Evolutionary conservation across 2,329 filamentous ascomycete species (phyloP), one percentile per base, ranked within the genome.

Genomic region (Eutypella sp.): DNA sequence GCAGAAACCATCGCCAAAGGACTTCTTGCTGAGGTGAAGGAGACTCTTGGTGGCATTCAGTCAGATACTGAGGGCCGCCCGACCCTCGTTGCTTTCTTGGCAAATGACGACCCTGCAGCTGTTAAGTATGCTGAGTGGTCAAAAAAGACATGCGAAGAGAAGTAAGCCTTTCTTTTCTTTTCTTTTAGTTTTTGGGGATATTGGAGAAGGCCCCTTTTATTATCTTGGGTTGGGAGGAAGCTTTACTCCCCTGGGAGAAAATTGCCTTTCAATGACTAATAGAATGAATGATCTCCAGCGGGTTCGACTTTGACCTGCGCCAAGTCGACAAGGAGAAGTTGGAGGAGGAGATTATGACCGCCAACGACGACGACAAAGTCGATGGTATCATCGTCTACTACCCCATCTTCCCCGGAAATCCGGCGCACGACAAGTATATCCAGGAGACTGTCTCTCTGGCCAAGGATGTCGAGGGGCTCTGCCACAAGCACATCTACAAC

Each of bases 381-480:
- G 88, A 96, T 68, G 92, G 81, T 58, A 95, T 96, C 63, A 95
- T 99, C 55, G 88, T 99, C 64, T 99, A 99, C 78, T 99, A 97
- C 68, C 93, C 93, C 46, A 95, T 99, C 69, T 97, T 96, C 67
- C 76, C 77, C 15, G 72, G 74, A 68, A 87, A 90, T 71, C 85
- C 84, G 43, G 79, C 82, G 23, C 89, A 96, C 68, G 93, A 99
- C 69, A 87, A 88, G 67, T 97, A 97, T 67, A 82, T 99, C 55
- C 92, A 97, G 71, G 91, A 96, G 71, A 89, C 95, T 3, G 90
- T 96, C 46, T 84, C 89, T 46, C 78, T 96, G 37, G 72, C 79
- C 67, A 97, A 99, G 70, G 93, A 99, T 61, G 92, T 99, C 55
- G 93, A 99, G 69, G 93, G 93, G 29, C 81, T 99, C 47, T 89